Evolutionary conservation across 169 alveolate species (phyloP).

Genomic region (Plasmodium malariae): DNA sequence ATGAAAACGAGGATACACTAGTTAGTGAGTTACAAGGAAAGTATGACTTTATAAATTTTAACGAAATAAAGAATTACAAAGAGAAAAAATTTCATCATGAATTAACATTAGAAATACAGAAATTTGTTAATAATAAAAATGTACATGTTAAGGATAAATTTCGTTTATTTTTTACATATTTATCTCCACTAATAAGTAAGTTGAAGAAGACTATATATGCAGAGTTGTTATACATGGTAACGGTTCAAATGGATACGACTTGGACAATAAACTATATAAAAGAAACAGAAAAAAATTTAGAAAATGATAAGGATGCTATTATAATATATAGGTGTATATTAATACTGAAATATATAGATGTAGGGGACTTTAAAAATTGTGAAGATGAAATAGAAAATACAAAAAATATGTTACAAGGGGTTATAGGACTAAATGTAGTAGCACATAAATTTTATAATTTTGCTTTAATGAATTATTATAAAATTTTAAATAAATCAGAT

Average conservation of each 20-base stretch:
- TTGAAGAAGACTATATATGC: constrained; percentile 64
- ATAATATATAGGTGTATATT: constrained; percentile 72
- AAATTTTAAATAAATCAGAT: constrained; percentile 59
- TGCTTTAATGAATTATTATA: constrained; percentile 70
- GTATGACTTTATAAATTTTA: constrained; percentile 19
- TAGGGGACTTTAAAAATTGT: constrained; percentile 53
- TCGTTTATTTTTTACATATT: constrained; percentile 36
- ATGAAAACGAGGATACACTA: constrained; percentile 33
- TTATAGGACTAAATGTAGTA: constrained; percentile 48
- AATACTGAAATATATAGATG: constrained; percentile 43
- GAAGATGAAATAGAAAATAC: constrained; percentile 66
- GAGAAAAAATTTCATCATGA: constrained; percentile 64
- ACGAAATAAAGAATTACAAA: constrained; percentile 37
- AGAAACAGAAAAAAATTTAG: constrained; percentile 55
- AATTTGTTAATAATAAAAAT: constrained; percentile 38
- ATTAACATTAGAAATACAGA: constrained; percentile 56
- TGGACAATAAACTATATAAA: constrained; percentile 59
- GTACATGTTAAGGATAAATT: constrained; percentile 48
- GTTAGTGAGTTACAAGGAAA: constrained; percentile 31
- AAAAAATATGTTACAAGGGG: constrained; percentile 66
- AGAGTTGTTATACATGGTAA: constrained; percentile 55
- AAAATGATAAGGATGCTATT: constrained; percentile 72
- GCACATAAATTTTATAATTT: constrained; percentile 72
- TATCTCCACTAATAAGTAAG: constrained; percentile 52
- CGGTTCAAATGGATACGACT: constrained; percentile 15